phyloP scores from a whole-genome alignment of 2,329 filamentous ascomycete genomes.

The Harringtonia lauricola region DNA sequence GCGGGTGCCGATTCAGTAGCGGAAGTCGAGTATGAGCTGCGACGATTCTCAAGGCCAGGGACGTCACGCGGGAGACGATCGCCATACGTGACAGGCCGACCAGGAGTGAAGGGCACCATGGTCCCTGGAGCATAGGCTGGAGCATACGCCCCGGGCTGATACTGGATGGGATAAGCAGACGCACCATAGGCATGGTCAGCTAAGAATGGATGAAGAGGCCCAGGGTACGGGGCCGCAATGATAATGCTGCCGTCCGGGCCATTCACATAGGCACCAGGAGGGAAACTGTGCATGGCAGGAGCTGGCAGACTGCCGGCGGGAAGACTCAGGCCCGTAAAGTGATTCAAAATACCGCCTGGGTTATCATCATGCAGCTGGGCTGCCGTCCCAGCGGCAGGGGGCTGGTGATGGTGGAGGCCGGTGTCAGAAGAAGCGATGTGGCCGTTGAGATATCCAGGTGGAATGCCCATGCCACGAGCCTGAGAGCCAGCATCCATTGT shows the following conservation, averaged over 20 bases:
- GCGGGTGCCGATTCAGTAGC: slow-evolving; percentile 51
- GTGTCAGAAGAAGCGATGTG: neutral
- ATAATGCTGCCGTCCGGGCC: slow-evolving; percentile 18
- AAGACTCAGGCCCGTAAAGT: slow-evolving; percentile 17
- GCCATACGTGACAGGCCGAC: slow-evolving; percentile 31
- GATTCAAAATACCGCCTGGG: slow-evolving; percentile 16
- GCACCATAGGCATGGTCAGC: slow-evolving; percentile 15
- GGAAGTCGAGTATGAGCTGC: slow-evolving; percentile 53
- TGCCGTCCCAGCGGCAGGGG: neutral
- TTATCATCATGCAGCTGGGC: slow-evolving; percentile 8
- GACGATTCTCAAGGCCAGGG: slow-evolving; percentile 52
- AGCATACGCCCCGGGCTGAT: slow-evolving; percentile 6
- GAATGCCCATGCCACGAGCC: slow-evolving; percentile 1
- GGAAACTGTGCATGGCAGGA: slow-evolving; percentile 15
- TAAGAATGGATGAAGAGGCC: slow-evolving; percentile 16
- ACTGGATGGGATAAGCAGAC: slow-evolving; percentile 15
- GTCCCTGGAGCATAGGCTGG: slow-evolving; percentile 16
- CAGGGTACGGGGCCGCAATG: slow-evolving; percentile 13
- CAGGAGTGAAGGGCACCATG: slow-evolving; percentile 39
- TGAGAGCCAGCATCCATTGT: neutral
- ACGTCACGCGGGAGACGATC: slow-evolving; percentile 41
- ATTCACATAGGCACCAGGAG: slow-evolving; percentile 13
- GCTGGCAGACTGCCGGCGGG: slow-evolving; percentile 13
- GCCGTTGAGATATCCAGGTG: slow-evolving; percentile 4
- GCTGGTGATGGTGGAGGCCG: slow-evolving; percentile 3